Conservation (phyloP, 305 asterid genomes). For the Solanum chacoense region DNA sequence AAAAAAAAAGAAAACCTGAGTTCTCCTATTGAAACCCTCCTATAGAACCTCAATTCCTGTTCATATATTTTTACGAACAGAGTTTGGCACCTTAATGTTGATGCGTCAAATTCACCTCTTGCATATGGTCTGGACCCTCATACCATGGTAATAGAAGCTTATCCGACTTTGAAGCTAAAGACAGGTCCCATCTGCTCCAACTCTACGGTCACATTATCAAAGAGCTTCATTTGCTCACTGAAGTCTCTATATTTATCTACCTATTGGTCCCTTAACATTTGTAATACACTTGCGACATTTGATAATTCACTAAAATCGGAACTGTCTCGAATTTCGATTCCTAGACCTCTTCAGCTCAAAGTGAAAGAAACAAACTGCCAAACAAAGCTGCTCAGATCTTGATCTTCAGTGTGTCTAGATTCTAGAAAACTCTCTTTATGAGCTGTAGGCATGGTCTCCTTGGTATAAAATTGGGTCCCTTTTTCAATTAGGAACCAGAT, state of each 20-base stretch:
- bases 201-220: neutral
- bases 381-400: neutral
- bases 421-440: neutral
- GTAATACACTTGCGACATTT: neutral
- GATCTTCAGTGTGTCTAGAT: neutral
- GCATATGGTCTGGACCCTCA: neutral
- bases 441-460: neutral
- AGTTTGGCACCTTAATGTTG: neutral
- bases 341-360: neutral
- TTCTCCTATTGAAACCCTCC: neutral
- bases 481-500: neutral
- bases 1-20: neutral
- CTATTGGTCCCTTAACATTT: neutral
- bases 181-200: neutral
- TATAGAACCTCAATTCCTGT: neutral
- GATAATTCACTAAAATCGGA: neutral
- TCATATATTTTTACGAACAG: neutral
- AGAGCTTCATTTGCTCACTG: neutral
- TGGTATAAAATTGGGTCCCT: neutral
- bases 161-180: neutral
- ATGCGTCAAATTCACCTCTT: neutral
- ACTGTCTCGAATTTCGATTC: neutral
- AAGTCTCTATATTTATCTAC: neutral
- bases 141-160: neutral
- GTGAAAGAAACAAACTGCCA: neutral